Evolutionary conservation across 2,329 filamentous ascomycete genomes (phyloP), one percentile per base, ranked within the genome.

Genomic region (Claviceps maximensis): DNA sequence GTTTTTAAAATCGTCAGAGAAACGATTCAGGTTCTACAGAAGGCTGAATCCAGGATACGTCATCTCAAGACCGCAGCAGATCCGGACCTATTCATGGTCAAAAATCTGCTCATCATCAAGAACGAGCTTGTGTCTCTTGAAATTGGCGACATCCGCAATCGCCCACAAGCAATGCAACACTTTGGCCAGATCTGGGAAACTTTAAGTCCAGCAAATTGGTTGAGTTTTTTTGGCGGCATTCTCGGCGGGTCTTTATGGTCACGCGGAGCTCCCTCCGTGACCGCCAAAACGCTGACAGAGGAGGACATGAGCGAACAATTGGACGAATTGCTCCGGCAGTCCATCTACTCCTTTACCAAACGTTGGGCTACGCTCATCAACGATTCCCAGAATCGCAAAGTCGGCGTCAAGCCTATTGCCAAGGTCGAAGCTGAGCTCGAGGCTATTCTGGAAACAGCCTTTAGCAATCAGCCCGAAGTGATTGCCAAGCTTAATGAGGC

Each of bases 81-180:
- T 64, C 80, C 86, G 0, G 87, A 95, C 59, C 77, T 98, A 4
- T 98, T 98, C 69, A 83, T 96, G 63, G 84, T 98, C 61, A 93
- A 91, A 61, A 95, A 98, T 65, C 78, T 98, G 2, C 84, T 98
- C 49, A 84, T 96, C 49, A 79, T 98, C 50, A 97, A 97, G 69
- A 94, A 96, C 65, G 88, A 96, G 65, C 86, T 98, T 50, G 83
- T 98, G 27, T 90, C 90, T 10, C 89, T 98, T 56, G 93, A 98
- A 70, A 96, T 98, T 59, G 90, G 80, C 50, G 80, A 83, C 58
- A 76, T 82, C 17, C 72, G 79, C 55, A 77, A 76, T 53, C 73
- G 77, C 46, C 55, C 63, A 13, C 55, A 59, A 27, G 65, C 67
- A 5, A 75, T 80, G 71, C 78, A 83, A 59, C 80, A 84, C 60